Evolutionary conservation across 2,329 filamentous ascomycete species (phyloP).

Genomic region (Stemphylium vesicarium): DNA sequence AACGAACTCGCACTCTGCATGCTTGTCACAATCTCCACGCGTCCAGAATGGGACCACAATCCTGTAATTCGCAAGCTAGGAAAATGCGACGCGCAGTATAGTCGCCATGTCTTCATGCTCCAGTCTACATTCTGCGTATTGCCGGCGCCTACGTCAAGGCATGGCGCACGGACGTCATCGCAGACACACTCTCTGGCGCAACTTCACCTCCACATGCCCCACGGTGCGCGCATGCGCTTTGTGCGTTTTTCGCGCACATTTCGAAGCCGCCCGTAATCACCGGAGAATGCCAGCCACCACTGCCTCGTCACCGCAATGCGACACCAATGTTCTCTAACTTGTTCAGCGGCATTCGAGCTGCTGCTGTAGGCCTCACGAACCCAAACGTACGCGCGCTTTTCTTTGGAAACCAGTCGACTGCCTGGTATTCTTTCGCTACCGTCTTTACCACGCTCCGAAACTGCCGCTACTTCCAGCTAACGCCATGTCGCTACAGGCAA

Average conservation of each 20-base stretch:
- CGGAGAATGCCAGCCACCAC: constrained; percentile 9
- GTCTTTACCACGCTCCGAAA: neutral
- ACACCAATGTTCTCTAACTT: constrained; percentile 16
- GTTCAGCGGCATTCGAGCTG: constrained; percentile 7
- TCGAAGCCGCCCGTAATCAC: neutral
- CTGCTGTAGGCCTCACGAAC: constrained; percentile 7
- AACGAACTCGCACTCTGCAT: neutral
- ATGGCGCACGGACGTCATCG: constrained; percentile 14
- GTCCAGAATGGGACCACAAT: too few relatives aligned
- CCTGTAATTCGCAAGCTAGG: too few relatives aligned
- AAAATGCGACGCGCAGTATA: too few relatives aligned
- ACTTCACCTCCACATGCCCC: constrained; percentile 26
- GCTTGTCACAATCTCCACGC: too few relatives aligned
- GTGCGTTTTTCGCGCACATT: neutral
- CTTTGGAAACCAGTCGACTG: neutral
- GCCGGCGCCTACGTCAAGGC: constrained; percentile 1
- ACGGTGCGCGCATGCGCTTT: constrained; percentile 18
- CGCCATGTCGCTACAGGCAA: constrained; percentile 26
- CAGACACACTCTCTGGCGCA: constrained; percentile 7
- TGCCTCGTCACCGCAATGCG: constrained; percentile 11
- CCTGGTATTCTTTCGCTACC: neutral
- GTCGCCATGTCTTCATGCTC: too few relatives aligned
- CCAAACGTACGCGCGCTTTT: constrained; percentile 16
- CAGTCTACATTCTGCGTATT: neutral
- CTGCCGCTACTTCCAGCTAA: constrained; percentile 17